phyloP scores from a whole-genome alignment of 2,329 filamentous ascomycete genomes.

The Sporothrix phasma region DNA sequence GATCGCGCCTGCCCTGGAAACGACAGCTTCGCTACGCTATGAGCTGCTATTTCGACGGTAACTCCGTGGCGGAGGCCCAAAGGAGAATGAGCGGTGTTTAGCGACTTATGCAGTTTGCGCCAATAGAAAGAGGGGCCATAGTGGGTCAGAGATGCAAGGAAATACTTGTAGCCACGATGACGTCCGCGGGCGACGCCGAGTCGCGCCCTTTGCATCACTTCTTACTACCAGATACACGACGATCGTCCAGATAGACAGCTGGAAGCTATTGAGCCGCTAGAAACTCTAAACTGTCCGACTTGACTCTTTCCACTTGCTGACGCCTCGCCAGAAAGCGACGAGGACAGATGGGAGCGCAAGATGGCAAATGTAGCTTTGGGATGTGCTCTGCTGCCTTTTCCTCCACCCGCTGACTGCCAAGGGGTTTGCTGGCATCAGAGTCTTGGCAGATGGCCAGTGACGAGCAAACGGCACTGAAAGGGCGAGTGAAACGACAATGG shows the following conservation, averaged over 20 bases:
- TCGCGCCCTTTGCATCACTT: too few relatives aligned
- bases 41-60: not conserved
- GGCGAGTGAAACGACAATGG: not conserved
- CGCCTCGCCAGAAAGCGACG: not conserved
- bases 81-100: too few relatives aligned
- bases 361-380: not conserved
- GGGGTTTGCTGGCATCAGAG: not conserved
- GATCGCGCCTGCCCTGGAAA: slow-evolving; percentile 2
- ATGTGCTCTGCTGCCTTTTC: not conserved
- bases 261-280: not conserved
- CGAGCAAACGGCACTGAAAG: not conserved
- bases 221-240: too few relatives aligned
- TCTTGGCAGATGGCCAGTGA: not conserved
- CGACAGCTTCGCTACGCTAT: not conserved
- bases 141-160: too few relatives aligned
- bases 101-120: too few relatives aligned
- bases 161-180: too few relatives aligned
- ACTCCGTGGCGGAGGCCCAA: not conserved
- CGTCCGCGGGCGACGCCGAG: slow-evolving; percentile 11
- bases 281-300: not conserved
- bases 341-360: not conserved
- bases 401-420: not conserved
- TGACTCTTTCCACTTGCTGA: not conserved
- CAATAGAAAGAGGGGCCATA: not conserved
- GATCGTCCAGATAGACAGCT: too few relatives aligned